Percentiles rank a stretch among this genome's conserved stretches.
phyloP scores from a whole-genome alignment of 2,329 filamentous ascomycete genomes.

The Xylariales sp. region DNA sequence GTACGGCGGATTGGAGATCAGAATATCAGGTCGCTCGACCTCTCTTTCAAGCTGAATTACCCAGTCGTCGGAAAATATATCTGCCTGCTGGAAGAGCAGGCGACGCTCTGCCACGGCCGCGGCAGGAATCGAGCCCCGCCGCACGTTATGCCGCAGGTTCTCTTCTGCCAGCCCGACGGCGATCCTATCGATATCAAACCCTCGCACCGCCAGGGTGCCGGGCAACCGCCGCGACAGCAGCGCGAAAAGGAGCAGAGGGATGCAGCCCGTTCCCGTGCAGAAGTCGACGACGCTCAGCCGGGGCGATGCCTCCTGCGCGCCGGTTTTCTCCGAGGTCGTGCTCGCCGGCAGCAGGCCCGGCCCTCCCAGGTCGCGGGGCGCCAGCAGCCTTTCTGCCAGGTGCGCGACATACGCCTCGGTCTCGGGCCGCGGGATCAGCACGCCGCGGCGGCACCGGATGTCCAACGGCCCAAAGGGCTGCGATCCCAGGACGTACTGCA shows the following conservation, averaged over 20 bases:
- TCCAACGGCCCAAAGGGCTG: slow-evolving; percentile 86
- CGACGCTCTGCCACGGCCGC: slow-evolving; percentile 20
- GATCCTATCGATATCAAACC: slow-evolving; percentile 66
- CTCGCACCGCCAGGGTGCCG: slow-evolving; percentile 51
- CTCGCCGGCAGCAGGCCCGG: slow-evolving; percentile 12
- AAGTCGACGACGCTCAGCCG: slow-evolving; percentile 75
- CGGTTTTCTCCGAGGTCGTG: slow-evolving; percentile 6
- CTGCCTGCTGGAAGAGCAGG: slow-evolving; percentile 41
- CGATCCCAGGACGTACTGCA: slow-evolving; percentile 86
- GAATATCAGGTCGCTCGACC: slow-evolving; percentile 48
- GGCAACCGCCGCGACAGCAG: slow-evolving; percentile 43
- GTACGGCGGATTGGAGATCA: slow-evolving; percentile 90
- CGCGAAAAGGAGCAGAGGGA: slow-evolving; percentile 70
- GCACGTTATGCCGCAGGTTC: slow-evolving; percentile 57
- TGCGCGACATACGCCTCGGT: slow-evolving; percentile 65
- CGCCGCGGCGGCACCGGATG: slow-evolving; percentile 69
- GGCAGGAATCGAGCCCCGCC: slow-evolving; percentile 11
- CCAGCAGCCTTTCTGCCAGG: slow-evolving; percentile 41
- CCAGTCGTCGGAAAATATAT: slow-evolving; percentile 43
- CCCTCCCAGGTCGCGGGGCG: too few species aligned
- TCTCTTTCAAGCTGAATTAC: slow-evolving; percentile 18
- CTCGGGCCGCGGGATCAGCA: slow-evolving; percentile 81
- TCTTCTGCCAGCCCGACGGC: slow-evolving; percentile 62
- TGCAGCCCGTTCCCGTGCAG: slow-evolving; percentile 89
- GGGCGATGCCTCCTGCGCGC: slow-evolving; percentile 12